Conservation (phyloP, 2,329 filamentous ascomycete species). For the Aureobasidium melanogenum region DNA sequence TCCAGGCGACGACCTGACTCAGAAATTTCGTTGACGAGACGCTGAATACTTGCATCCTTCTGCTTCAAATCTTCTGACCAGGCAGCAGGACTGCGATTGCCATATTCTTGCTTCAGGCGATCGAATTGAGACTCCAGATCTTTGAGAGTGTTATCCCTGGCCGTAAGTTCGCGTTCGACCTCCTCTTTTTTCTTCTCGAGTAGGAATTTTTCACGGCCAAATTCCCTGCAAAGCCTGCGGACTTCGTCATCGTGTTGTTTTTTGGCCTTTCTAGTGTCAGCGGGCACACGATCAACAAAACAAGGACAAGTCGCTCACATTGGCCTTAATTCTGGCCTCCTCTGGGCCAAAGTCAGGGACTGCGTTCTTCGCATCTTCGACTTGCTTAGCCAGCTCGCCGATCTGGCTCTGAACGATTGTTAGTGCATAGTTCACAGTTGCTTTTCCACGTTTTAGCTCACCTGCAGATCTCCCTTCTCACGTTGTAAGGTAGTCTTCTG, state of each 20-base stretch:
- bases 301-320: background rate
- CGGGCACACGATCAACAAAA: no score
- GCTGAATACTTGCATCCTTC: background rate
- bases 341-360: slow-evolving; percentile 2
- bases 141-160: background rate
- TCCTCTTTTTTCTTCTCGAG: background rate
- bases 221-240: background rate
- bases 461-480: slow-evolving; percentile 1
- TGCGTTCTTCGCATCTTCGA: background rate
- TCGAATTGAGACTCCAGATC: background rate
- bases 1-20: background rate
- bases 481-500: background rate
- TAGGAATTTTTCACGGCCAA: background rate
- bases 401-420: background rate
- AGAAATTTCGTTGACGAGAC: background rate
- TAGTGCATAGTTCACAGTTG: background rate
- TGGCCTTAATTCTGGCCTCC: background rate
- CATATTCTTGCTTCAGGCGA: background rate
- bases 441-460: background rate
- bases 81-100: background rate
- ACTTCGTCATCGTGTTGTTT: background rate
- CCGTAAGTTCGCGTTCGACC: background rate
- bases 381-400: background rate
- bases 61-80: background rate
- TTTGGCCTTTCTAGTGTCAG: background rate